Evolutionary conservation across 345 rosid genomes (phyloP), one percentile per base, ranked within the genome.

Genomic region (Nasturtium officinale): DNA sequence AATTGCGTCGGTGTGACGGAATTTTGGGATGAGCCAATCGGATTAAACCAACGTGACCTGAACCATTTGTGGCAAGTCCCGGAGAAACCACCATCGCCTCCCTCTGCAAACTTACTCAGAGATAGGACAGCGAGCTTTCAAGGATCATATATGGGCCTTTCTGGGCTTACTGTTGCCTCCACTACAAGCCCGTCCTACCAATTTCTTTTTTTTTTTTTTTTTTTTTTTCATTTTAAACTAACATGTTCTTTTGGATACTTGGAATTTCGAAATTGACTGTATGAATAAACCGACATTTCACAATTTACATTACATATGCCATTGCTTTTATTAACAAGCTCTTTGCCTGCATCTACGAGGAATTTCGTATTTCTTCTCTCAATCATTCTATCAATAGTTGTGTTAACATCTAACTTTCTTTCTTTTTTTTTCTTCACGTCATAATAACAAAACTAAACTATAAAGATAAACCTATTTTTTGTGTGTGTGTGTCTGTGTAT

Each of bases 41-140:
- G 38, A 72, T 35, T 17, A 52, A 18, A 26, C 81, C 81, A 72
- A 32, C 2, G 3, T 46, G 8, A 70, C 55, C 80, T 77, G 80
- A 70, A 37, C 18, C 55, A 48, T 38, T 64, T 56, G 66, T 12
- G 65, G 54, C 57, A 20, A 66, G 67, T 32, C 10, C 45, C 55
- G 25, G 65, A 62, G 75, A 76, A 30, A 77, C 30, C 67, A 55
- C 42, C 79, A 76, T 69, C 71, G 37, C 37, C 7, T 32, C 9
- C 65, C 26, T 50, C 63, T 23, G 25, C 25, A 23, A 23, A 23
- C 25, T 23, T 23, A 23, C 25, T 23, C 2, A 23, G n/a, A n/a
- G n/a, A n/a, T n/a, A n/a, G n/a, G n/a, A 23, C 25, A 1, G 25
- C 25, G 2, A 23, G 25, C 1, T 23, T 23, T 23, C 25, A 23